Conservation (phyloP, 257 asterid genomes). For the Rubia yunnanensis region DNA sequence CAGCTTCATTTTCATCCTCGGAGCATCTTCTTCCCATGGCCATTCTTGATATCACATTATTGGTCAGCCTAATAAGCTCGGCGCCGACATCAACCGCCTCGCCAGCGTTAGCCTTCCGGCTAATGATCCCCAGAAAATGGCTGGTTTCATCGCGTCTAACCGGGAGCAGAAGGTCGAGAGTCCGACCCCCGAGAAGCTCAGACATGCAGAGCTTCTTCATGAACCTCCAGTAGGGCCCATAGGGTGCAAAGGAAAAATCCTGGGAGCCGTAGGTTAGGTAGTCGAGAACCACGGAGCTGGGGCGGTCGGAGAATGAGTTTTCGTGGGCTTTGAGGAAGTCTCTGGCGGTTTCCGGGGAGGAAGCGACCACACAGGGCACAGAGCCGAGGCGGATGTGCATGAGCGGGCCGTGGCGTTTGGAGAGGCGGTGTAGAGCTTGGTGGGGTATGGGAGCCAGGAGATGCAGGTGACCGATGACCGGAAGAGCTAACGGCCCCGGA, state of each 20-base stretch:
- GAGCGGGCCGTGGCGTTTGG: constrained; percentile 43
- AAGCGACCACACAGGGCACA: constrained; percentile 52
- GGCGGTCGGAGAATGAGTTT: constrained; percentile 37
- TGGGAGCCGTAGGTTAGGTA: constrained; percentile 59
- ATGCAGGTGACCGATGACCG: constrained; percentile 70
- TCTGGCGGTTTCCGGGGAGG: constrained; percentile 52
- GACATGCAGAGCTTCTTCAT: constrained; percentile 74
- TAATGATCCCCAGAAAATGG: constrained; percentile 20
- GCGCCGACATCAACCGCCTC: constrained; percentile 39
- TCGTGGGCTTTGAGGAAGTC: constrained; percentile 64
- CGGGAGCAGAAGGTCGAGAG: constrained; percentile 46
- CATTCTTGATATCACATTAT: constrained; percentile 62
- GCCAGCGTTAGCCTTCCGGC: constrained; percentile 21
- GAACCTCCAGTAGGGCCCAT: constrained; percentile 49
- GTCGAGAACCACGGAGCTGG: constrained; percentile 40
- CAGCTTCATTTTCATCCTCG: constrained; percentile 40
- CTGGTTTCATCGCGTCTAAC: constrained; percentile 40
- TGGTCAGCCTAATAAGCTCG: constrained; percentile 44
- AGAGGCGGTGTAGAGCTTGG: constrained; percentile 58
- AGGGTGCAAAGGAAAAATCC: constrained; percentile 66
- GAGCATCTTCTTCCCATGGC: constrained; percentile 54
- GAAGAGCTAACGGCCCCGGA: constrained; percentile 52
- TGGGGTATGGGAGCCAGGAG: constrained; percentile 70
- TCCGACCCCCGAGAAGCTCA: constrained; percentile 56
- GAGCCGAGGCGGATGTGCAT: constrained; percentile 52